phyloP scores from a whole-genome alignment of 2,329 filamentous ascomycete genomes.

The Trichoderma guizhouense region DNA sequence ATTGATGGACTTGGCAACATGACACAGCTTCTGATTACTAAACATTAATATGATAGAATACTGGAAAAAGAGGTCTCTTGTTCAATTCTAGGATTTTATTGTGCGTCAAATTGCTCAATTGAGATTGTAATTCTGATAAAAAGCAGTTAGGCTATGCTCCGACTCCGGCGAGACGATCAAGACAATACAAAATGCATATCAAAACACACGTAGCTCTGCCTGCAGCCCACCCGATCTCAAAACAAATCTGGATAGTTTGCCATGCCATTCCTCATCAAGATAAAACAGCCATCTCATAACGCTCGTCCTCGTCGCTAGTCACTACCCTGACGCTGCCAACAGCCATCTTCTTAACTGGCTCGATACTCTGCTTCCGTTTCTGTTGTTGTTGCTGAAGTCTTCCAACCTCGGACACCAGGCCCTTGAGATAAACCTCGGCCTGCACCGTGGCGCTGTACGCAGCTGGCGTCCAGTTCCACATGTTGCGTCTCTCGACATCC shows the following conservation, averaged over 20 bases:
- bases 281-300: constrained; percentile 12
- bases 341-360: constrained; percentile 38
- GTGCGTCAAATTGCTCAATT: not conserved
- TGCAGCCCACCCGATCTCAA: not conserved
- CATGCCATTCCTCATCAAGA: not conserved
- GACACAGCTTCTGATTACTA: not conserved
- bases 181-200: not conserved
- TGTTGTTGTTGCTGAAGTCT: constrained; percentile 44
- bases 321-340: constrained; percentile 44
- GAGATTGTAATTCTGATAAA: not conserved
- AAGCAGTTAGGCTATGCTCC: not conserved
- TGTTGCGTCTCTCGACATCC: constrained; percentile 67
- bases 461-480: constrained; percentile 79
- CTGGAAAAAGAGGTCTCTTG: not conserved
- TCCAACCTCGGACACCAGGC: constrained; percentile 68
- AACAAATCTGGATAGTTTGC: not conserved
- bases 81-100: not conserved
- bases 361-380: constrained; percentile 39
- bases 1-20: not conserved
- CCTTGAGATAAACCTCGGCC: constrained; percentile 80
- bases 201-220: not conserved
- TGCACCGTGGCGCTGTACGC: constrained; percentile 78
- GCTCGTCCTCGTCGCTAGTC: constrained; percentile 35
- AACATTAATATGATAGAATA: not conserved
- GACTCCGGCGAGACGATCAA: not conserved